Conservation (phyloP, 495 filamentous ascomycete genomes). For the Penicillium cinerascens region DNA sequence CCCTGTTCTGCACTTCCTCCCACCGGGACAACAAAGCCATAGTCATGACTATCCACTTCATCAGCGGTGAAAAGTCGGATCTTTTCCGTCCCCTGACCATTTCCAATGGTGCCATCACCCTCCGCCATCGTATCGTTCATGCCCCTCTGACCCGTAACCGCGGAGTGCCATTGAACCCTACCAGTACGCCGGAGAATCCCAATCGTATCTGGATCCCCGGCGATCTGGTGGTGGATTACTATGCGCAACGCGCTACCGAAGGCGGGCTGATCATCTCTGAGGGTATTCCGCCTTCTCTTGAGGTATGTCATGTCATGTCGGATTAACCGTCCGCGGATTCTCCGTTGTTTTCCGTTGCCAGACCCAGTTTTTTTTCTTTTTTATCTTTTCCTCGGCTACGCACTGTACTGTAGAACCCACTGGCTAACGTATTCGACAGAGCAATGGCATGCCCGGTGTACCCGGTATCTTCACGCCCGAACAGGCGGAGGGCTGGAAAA, state of each 20-base stretch:
- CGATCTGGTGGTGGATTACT: conserved; percentile 51
- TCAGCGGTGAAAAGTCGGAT: conserved; percentile 22
- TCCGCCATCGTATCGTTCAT: conserved; percentile 52
- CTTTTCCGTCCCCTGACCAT: conserved; percentile 56
- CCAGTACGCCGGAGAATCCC: conserved; percentile 38
- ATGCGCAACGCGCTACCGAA: conserved; percentile 48
- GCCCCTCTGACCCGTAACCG: conserved; percentile 56
- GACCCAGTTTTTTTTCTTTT: not conserved
- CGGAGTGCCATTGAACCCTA: conserved; percentile 34
- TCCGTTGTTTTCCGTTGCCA: not conserved
- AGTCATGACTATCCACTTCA: conserved; percentile 25
- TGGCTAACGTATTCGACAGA: conserved; percentile 8
- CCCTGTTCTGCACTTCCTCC: not conserved
- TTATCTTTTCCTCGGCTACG: not conserved
- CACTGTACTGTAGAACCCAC: not conserved
- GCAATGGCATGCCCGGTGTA: conserved; percentile 46
- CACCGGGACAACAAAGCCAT: not conserved
- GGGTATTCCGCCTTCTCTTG: conserved; percentile 49
- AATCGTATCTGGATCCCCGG: conserved; percentile 47
- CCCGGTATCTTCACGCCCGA: conserved; percentile 48
- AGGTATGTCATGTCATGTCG: conserved; percentile 28
- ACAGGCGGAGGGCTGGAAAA: conserved; percentile 49
- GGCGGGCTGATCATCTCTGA: conserved; percentile 56
- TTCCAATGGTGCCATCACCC: conserved; percentile 43
- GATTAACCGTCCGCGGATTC: not conserved